Evolutionary conservation across 2,329 filamentous ascomycete species (phyloP), one percentile per base, ranked within the genome.

Genomic region (Nigrospora oryzae): DNA sequence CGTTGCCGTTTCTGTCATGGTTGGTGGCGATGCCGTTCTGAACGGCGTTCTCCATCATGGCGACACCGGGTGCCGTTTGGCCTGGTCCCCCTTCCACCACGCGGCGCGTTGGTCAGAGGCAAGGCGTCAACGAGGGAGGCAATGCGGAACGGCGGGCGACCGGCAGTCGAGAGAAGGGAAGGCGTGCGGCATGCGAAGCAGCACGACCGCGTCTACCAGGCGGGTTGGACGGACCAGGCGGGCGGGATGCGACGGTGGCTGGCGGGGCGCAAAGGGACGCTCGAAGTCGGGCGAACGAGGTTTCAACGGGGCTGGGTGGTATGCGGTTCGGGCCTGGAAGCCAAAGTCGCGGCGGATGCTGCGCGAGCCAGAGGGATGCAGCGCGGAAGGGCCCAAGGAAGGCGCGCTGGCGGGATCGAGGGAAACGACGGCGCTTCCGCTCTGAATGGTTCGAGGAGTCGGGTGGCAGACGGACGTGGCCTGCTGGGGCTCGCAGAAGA

Each of bases 21-120:
- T 79, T 74, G 54, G 71, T 73, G 58, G 69, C 73, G 56, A 67
- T 65, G 53, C 73, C 72, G 57, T 74, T 74, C 58, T 70, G 68
- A 58, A 63, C 65, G 62, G 72, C 73, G 64, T 71, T 70, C 53
- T 78, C 74, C 74, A 77, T 78, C 54, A 67, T 71, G 65, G 75
- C 66, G 55, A 73, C 71, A 51, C 74, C 73, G 74, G 77, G 77
- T 56, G 52, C 57, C 54, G 35, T 15, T 46, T 53, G 52, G 50
- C 63, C 56, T 39, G 53, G 54, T 54, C 57, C 58, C 58, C 56
- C 58, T 59, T 56, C 59, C 57, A 55, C 59, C 52, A 49, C 51
- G 51, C 55, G 56, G 58, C 56, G 54, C 53, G 54, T 55, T 38
- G 49, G 36, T 52, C 33, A 43, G 47, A 49, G 42, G 46, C 41